Conservation (phyloP, 163 green algal species). For the Scenedesmus sp. region DNA sequence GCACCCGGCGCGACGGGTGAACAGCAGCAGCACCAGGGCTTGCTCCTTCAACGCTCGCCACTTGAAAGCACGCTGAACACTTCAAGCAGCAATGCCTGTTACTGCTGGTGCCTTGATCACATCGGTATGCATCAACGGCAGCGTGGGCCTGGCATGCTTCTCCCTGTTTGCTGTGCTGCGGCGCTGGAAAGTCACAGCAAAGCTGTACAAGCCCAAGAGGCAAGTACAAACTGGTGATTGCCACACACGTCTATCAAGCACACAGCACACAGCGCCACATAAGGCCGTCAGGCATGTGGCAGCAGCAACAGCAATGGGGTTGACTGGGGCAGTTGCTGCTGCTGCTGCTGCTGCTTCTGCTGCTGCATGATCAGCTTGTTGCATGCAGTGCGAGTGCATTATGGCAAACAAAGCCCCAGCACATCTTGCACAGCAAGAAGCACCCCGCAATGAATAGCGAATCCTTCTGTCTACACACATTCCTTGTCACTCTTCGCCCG, state of each 20-base stretch:
- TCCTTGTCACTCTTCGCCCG: too few species aligned
- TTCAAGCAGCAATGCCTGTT: slow-evolving; percentile 25
- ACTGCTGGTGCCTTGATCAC: slow-evolving; percentile 42
- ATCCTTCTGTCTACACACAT: too few species aligned
- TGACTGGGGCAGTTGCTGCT: neutral
- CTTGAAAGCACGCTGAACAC: neutral
- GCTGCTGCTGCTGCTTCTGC: neutral
- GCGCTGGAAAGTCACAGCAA: slow-evolving; percentile 28
- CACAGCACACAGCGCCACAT: neutral
- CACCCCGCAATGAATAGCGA: too few species aligned
- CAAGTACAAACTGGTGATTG: neutral
- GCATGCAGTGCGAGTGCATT: neutral
- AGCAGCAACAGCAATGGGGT: neutral
- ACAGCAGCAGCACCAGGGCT: neutral
- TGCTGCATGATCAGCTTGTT: neutral
- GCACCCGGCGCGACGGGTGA: neutral
- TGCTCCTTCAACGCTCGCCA: neutral
- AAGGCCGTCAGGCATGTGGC: neutral
- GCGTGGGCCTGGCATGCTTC: slow-evolving; percentile 42
- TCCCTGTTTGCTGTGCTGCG: slow-evolving; percentile 41
- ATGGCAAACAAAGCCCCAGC: neutral
- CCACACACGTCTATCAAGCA: neutral
- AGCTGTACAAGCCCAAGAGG: slow-evolving; percentile 54
- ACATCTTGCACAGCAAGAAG: neutral
- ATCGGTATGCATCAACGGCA: slow-evolving; percentile 40